Percentiles rank a stretch among this genome's conserved stretches.
These are phyloP conservation scores for Trichoderma sp. DNA, from an alignment of 2,329 filamentous ascomycete genomes.

Conservation along the genomic window DNA sequence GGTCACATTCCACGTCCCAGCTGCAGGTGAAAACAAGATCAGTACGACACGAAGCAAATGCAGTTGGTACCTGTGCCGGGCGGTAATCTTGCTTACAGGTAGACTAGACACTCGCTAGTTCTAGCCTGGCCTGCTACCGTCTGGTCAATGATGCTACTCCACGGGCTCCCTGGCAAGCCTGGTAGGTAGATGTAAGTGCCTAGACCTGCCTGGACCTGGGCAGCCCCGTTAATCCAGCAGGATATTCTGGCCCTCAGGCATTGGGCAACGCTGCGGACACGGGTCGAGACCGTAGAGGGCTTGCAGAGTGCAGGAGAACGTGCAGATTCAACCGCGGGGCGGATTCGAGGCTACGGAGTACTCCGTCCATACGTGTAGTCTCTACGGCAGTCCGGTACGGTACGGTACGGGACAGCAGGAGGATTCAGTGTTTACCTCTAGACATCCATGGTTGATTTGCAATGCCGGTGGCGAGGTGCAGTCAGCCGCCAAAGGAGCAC, in stretches of 20 bases:
- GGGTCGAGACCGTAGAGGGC: conserved; percentile 14
- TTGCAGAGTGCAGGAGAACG: neutral
- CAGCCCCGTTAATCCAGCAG: neutral
- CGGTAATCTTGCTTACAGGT: neutral
- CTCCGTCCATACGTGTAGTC: neutral
- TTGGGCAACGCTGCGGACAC: neutral
- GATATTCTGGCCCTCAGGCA: neutral
- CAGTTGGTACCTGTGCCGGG: neutral
- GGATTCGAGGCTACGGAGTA: neutral
- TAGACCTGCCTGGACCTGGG: neutral
- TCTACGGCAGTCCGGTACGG: neutral
- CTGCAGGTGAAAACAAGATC: neutral
- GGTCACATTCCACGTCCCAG: neutral
- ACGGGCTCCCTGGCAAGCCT: neutral
- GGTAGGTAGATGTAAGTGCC: neutral
- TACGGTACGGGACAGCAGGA: neutral
- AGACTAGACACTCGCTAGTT: neutral
- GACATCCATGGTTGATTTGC: neutral
- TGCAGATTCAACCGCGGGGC: neutral
- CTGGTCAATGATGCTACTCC: neutral
- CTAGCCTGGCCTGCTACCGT: neutral
- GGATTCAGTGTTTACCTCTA: neutral
- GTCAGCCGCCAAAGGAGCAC: neutral
- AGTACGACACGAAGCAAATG: neutral
- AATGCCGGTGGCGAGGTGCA: neutral